Evolutionary conservation across 169 alveolate genomes (phyloP), one percentile per base, ranked within the genome.

Genomic region (Plasmodium falciparum): DNA sequence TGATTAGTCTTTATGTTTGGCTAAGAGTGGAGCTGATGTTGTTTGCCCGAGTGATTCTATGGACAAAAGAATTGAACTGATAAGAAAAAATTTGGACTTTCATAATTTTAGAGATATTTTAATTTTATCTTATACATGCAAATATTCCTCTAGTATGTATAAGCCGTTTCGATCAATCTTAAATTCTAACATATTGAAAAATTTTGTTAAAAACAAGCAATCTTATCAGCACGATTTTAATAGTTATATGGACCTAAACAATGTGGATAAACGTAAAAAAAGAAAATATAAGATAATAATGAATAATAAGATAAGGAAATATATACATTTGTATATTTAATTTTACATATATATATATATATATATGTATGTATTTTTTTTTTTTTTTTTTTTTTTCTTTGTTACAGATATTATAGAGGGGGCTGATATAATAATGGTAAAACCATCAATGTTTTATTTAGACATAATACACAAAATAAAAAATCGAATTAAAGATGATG

Each of bases 31-130:
- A 29, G 97, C 97, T 45, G 96, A 96, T 62, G 94, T 96, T 58
- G 95, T 96, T 6, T 93, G 96, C 47, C 98, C 98, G 22, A 94
- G 97, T 75, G 98, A 96, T 80, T 95, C 96, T 95, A 96, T 96
- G 98, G 98, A 96, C 58, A 95, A 96, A 17, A 94, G 98, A 76
- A 93, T 96, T 62, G 93, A 88, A 2, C 94, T 93, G 59, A 94
- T 96, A 33, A 95, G 96, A 73, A 93, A 95, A 24, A 90, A 92
- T 26, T 93, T 96, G 54, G 91, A 89, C 49, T 85, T 83, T 80
- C 69, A 90, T 39, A 90, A 93, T 17, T 88, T 94, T 15, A 75
- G 90, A 33, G 90, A 89, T 61, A 91, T 93, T 39, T 95, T 96
- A 7, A 93, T 96, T 39, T 92, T 96, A 92, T 89, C 97, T 5